Conservation (phyloP, 129 eudicot species). For the Flaveria linearis region DNA sequence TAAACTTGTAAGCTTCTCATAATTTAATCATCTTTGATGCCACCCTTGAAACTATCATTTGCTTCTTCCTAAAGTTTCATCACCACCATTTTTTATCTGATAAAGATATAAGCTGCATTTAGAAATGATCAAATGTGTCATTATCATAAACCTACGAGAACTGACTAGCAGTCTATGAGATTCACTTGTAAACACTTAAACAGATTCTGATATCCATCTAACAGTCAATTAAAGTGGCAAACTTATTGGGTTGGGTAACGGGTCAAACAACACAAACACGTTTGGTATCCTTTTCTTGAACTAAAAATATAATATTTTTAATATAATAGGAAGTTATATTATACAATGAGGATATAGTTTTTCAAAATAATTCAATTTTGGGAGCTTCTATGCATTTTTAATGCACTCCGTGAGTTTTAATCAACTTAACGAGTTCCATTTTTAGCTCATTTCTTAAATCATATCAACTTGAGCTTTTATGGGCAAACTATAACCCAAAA, state of each 20-base stretch:
- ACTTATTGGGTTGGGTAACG: background rate
- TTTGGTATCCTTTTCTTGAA: background rate
- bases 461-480: background rate
- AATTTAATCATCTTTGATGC: constrained; percentile 23
- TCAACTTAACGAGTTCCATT: background rate
- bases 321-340: background rate
- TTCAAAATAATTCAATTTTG: background rate
- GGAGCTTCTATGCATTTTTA: background rate
- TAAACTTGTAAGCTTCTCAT: constrained; percentile 20
- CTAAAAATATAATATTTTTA: background rate
- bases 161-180: background rate
- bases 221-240: background rate
- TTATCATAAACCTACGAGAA: constrained; percentile 1
- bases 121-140: constrained; percentile 13
- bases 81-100: constrained; percentile 52
- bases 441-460: background rate
- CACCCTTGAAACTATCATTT: constrained; percentile 19
- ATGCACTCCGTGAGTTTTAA: background rate
- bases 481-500: background rate
- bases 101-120: constrained; percentile 57
- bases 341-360: background rate
- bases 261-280: background rate
- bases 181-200: background rate
- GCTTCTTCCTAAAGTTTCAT: constrained; percentile 33
- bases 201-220: constrained; percentile 18